Conservation (phyloP, 2,329 filamentous ascomycete genomes). For the Ophiosphaerella korrae region DNA sequence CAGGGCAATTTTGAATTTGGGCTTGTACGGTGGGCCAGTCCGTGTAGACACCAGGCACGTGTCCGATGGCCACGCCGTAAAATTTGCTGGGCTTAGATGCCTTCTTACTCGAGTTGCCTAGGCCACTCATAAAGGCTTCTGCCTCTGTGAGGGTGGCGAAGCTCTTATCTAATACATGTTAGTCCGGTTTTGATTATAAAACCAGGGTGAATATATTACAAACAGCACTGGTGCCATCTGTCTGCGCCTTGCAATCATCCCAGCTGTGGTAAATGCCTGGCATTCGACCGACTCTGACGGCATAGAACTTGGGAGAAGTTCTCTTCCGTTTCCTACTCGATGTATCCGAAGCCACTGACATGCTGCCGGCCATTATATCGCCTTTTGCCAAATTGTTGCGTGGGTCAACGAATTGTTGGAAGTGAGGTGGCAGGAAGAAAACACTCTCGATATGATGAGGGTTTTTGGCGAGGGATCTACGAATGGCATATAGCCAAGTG, state of each 20-base stretch:
- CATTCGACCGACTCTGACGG: conserved; percentile 63
- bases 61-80: conserved; percentile 65
- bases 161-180: conserved; percentile 69
- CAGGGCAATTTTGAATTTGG: conserved; percentile 75
- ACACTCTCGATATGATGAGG: not conserved
- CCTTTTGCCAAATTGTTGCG: not conserved
- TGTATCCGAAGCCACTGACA: conserved; percentile 31
- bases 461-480: too few relatives aligned
- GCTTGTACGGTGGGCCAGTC: conserved; percentile 72
- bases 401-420: not conserved
- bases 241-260: conserved; percentile 65
- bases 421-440: not conserved
- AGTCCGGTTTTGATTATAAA: not conserved
- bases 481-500: too few relatives aligned
- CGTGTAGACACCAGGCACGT: conserved; percentile 65
- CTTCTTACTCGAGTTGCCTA: conserved; percentile 46
- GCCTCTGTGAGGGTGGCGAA: conserved; percentile 77
- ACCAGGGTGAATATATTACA: conserved; percentile 23
- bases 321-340: conserved; percentile 61
- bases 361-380: conserved; percentile 24
- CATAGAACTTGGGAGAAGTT: conserved; percentile 63
- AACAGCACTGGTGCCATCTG: conserved; percentile 60
- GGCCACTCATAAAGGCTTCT: conserved; percentile 73
- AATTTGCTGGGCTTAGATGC: conserved; percentile 56
- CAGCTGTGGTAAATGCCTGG: conserved; percentile 69